Evolutionary conservation across 106 monocot genomes (phyloP), one percentile per base, ranked within the genome.

Genomic region (Agapanthus africanus): DNA sequence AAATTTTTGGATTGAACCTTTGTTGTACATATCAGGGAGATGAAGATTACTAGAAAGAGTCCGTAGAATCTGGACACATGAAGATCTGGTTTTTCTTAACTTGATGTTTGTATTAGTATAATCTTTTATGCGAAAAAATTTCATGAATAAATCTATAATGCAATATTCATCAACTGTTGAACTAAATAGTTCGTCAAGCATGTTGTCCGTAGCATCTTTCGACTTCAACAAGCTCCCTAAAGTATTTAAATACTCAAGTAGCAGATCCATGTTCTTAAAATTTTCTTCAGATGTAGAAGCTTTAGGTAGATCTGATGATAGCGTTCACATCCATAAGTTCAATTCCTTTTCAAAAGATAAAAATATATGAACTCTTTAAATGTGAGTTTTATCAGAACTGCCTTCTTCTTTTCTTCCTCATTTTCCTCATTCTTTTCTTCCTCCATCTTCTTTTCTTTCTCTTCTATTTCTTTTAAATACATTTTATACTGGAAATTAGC

Each of bases 251-350:
- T 71, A 44, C 16, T 68, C 37, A 0, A 68, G 3, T 40, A 86
- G 25, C 35, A 18, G 30, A 32, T 42, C 19, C 15, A 90, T 77
- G 32, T 60, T 40, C 6, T 66, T 72, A 23, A 67, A 69, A 30
- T 69, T 76, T 9, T 21, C 34, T 9, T 16, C 37, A 6, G 70
- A 69, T 16, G 81, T 42, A 5, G 34, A 59, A 46, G 40, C 6
- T n/a, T 23, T 68, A 40, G 88, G 84, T 22, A 88, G n/a, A 67
- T 89, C 74, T 3, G 16, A 63, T 0, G 33, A 40, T 13, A 89
- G 32, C 25, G 28, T 66, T 25, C 16, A 31, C 1, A 82, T 44
- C 34, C 73, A 82, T 22, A 31, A 27, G 4, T 26, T 22, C 25
- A 82, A 38, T 4, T 63, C 18, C 0, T 11, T 13, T 10, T 35